Evolutionary conservation across 2,329 filamentous ascomycete genomes (phyloP), one percentile per base, ranked within the genome.

Genomic region (Fusarium verrucosum): DNA sequence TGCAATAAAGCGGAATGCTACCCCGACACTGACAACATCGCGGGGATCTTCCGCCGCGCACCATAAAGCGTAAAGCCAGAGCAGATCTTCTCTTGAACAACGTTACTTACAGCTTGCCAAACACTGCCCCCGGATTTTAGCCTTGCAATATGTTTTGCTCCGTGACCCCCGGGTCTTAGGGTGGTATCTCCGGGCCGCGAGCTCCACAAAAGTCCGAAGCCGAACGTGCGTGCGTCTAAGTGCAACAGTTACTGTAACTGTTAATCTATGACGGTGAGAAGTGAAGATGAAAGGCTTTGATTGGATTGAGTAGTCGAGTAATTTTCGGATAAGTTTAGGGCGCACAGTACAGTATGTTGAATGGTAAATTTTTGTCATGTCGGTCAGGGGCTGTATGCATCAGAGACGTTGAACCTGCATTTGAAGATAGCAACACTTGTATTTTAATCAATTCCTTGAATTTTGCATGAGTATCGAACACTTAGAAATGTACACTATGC

Each of bases 101-200:
- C 32, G 36, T 22, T 37, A 13, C 5, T n/a, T n/a, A n/a, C n/a
- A n/a, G n/a, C n/a, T n/a, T n/a, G 28, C 28, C 28, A 13, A n/a
- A 41, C n/a, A 13, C 7, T 13, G 19, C 20, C 25, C 19, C 33
- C 19, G n/a, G 13, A 17, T 25, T 26, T 37, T 36, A 23, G 46
- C 20, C 23, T 17, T 23, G 46, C 16, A 16, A 30, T 30, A 25
- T n/a, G 40, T 17, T 10, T 61, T 54, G 22, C 41, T 43, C 51
- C 44, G 36, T 32, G 33, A 42, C 45, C 56, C 28, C 20, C 42
- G 45, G 35, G 10, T n/a, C 25, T 42, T 62, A 30, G 51, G 17
- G 40, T 32, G 20, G 42, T 58, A 56, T 51, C 46, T 47, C 58
- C 50, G 54, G n/a, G 63, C 50, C 50, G 41, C 53, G 54, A 66